phyloP scores from a whole-genome alignment of 2,329 filamentous ascomycete species.

The Trichoderma breve region DNA sequence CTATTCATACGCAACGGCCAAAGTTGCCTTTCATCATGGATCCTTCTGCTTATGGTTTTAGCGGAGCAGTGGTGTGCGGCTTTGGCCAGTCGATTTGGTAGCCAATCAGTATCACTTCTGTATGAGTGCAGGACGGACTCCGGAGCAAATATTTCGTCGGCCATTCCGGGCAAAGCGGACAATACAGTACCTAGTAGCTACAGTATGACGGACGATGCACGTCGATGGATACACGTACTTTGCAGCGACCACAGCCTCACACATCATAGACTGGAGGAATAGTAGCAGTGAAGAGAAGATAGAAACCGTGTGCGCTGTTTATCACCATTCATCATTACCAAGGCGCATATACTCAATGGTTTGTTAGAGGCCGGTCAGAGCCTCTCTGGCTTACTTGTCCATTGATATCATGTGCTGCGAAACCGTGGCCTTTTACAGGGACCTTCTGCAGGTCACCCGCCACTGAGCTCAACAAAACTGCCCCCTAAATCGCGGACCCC shows the following conservation, averaged over 20 bases:
- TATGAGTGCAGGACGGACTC: not conserved
- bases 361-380: too few relatives aligned
- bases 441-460: not conserved
- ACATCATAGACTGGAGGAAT: not conserved
- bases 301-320: not conserved
- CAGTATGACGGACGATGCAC: not conserved
- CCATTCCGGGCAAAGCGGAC: not conserved
- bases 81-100: not conserved
- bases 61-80: not conserved
- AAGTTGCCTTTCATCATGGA: not conserved
- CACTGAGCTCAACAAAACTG: conserved; percentile 10
- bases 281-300: not conserved
- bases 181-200: not conserved
- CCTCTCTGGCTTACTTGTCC: not conserved
- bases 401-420: not conserved
- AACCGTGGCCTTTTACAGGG: conserved; percentile 2
- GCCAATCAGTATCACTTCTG: not conserved
- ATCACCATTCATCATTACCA: not conserved
- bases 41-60: not conserved
- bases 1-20: not conserved
- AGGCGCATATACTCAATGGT: too few relatives aligned
- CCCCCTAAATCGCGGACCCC: conserved; percentile 7
- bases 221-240: not conserved
- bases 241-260: not conserved
- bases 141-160: not conserved